phyloP scores from a whole-genome alignment of 495 filamentous ascomycete genomes.

The Xylaria telfairii region DNA sequence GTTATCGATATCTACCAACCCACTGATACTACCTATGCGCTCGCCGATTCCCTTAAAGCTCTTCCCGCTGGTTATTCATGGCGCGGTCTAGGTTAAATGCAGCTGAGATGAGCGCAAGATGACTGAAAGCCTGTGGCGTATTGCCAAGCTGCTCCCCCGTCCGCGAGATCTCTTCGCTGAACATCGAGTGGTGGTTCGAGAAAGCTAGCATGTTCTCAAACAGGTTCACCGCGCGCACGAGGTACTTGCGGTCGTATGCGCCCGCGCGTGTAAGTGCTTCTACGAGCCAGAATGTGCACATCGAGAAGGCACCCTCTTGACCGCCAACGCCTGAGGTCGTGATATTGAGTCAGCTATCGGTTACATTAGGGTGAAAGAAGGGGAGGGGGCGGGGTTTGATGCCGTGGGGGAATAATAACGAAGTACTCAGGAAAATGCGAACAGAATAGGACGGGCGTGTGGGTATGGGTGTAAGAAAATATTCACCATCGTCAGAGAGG shows the following conservation, averaged over 20 bases:
- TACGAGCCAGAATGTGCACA: slow-evolving; percentile 75
- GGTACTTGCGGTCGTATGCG: slow-evolving; percentile 68
- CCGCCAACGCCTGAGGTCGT: slow-evolving; percentile 66
- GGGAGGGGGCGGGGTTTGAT: too few relatives aligned
- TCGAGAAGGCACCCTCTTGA: slow-evolving; percentile 75
- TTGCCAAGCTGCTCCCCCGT: slow-evolving; percentile 76
- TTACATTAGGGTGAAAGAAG: too few relatives aligned
- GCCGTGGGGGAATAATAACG: too few relatives aligned
- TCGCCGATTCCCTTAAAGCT: not conserved
- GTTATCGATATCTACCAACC: not conserved
- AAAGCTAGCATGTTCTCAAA: slow-evolving; percentile 79
- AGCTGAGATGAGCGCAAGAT: slow-evolving; percentile 72
- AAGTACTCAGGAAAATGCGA: too few relatives aligned
- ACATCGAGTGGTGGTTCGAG: slow-evolving; percentile 76
- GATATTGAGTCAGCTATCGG: not conserved
- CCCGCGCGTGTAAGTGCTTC: slow-evolving; percentile 74
- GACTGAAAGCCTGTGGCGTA: slow-evolving; percentile 76
- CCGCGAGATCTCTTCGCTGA: slow-evolving; percentile 74
- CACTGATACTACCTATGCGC: not conserved
- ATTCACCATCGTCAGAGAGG: slow-evolving; percentile 69
- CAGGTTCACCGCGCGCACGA: slow-evolving; percentile 65
- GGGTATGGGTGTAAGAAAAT: too few relatives aligned
- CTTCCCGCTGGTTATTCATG: not conserved
- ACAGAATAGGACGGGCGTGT: not conserved
- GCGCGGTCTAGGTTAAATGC: slow-evolving; percentile 72